Base-by-base conservation (phyloP, 2,329 filamentous ascomycete species). In the Fusarium xylarioides region DNA sequence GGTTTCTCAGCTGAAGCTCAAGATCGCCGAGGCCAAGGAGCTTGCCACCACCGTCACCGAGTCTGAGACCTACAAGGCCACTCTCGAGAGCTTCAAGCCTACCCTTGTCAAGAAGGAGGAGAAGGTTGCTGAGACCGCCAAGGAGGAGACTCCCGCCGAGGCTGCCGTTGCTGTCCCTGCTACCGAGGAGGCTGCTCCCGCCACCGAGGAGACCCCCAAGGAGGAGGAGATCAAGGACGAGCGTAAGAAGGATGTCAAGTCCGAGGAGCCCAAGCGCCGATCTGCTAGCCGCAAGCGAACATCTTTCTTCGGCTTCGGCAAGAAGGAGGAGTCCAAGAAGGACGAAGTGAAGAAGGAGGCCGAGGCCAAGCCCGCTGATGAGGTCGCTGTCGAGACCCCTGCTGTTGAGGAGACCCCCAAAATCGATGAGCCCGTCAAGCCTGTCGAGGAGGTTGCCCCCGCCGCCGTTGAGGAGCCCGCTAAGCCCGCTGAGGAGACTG, bases 61-160 rank as follows among this genome's bases (percentile, higher is more conserved):
- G 83, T 92, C 91, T 78, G 95, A 97, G 84, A 89, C 90, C 68
- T 99, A 97, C 91, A 98, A 97, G 91, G 87, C 89, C 78, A 91
- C 93, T 74, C 84, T 96, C 26, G 92, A 95, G 85, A 92, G 91
- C 80, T 84, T 90, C 76, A 89, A 89, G 83, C 87, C 87, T 42
- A 80, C 82, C 73, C 78, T 80, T 58, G 77, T 79, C 59, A 82
- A 84, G 79, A 85, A 87, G 81, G 83, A 84, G 76, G 80, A 81
- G 75, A 81, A 82, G 73, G 75, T 78, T 19, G 82, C 80, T 68
- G 83, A 84, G 74, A 65, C 73, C 58, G 53, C 72, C 52, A 77
- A 81, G 70, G 82, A 82, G 76, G 77, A 79, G 60, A 56, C 83
- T 60, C 71, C 79, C 26, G 76, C 53, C 16, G 55, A 58, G 19